Conservation (phyloP, 2,329 filamentous ascomycete species). For the Coniosporium tulheliwenetii region DNA sequence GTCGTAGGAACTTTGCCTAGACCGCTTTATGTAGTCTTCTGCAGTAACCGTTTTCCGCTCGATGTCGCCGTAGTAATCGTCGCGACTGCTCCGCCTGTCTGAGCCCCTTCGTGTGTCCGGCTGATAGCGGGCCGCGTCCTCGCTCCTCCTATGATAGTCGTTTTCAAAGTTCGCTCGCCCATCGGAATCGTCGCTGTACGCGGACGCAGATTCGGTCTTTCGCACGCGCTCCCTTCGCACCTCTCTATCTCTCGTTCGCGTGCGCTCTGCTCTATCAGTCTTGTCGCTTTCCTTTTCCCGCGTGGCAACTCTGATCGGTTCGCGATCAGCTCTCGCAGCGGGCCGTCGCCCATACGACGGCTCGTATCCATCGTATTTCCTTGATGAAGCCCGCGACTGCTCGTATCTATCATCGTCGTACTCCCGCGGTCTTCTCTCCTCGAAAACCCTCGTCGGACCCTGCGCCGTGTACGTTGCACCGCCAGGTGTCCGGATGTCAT, state of each 20-base stretch:
- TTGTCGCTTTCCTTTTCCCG: conserved; percentile 17
- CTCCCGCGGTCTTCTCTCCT: conserved; percentile 17
- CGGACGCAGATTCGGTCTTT: conserved; percentile 16
- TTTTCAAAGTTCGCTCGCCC: conserved; percentile 17
- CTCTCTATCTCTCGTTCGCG: conserved; percentile 23
- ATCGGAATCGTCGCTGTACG: conserved; percentile 16
- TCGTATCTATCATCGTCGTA: conserved; percentile 20
- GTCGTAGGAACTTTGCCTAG: conserved; percentile 1
- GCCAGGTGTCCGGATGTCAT: conserved; percentile 14
- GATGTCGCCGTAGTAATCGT: conserved; percentile 9
- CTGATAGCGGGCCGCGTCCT: conserved; percentile 6
- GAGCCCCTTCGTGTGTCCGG: conserved; percentile 4
- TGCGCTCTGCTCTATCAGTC: conserved; percentile 20
- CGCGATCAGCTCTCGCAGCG: conserved; percentile 6
- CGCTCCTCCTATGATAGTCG: conserved; percentile 14
- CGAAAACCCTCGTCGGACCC: conserved; percentile 9
- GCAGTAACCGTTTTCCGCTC: conserved; percentile 11
- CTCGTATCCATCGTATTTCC: conserved; percentile 25
- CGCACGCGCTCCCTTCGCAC: conserved; percentile 20
- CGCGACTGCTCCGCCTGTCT: conserved; percentile 1
- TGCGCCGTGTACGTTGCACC: conserved; percentile 10
- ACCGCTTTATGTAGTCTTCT: conserved; percentile 11
- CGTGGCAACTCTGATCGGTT: conserved; percentile 3
- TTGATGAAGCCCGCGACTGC: conserved; percentile 14
- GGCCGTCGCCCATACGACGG: conserved; percentile 14